Evolutionary conservation across 2,329 filamentous ascomycete species (phyloP).

Genomic region (Cyphellophora attinorum): DNA sequence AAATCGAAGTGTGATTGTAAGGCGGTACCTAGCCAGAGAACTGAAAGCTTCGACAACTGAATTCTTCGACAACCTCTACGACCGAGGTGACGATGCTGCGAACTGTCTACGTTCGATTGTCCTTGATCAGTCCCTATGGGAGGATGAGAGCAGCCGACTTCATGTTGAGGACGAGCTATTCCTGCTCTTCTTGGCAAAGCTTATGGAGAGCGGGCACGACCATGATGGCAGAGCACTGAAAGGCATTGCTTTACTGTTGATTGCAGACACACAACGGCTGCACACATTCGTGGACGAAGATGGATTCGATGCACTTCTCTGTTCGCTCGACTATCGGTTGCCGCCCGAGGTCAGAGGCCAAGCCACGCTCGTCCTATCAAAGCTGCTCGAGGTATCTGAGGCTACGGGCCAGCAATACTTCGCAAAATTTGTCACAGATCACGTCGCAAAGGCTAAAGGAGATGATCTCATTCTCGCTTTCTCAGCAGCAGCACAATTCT

Average conservation of each 20-base stretch:
- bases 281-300: conserved; percentile 51
- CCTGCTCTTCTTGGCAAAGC: conserved; percentile 66
- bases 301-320: conserved; percentile 74
- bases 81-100: conserved; percentile 36
- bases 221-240: conserved; percentile 52
- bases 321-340: conserved; percentile 76
- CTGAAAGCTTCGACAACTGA: conserved; percentile 34
- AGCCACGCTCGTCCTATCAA: conserved; percentile 71
- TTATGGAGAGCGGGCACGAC: conserved; percentile 86
- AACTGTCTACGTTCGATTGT: conserved; percentile 38
- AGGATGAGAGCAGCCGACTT: conserved; percentile 27
- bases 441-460: conserved; percentile 64
- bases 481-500: conserved; percentile 80
- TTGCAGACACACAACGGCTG: conserved; percentile 42
- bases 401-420: conserved; percentile 63
- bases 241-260: conserved; percentile 49
- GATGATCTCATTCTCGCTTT: conserved; percentile 88
- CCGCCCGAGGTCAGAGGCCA: conserved; percentile 65
- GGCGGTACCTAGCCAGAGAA: conserved; percentile 31
- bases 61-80: conserved; percentile 40
- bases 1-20: conserved; percentile 32
- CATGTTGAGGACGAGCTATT: conserved; percentile 39
- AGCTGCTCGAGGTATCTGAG: conserved; percentile 69
- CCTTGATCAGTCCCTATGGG: conserved; percentile 35
- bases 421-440: conserved; percentile 62